Conservation (phyloP, 2,329 filamentous ascomycete species). For the Daldinia sp. region DNA sequence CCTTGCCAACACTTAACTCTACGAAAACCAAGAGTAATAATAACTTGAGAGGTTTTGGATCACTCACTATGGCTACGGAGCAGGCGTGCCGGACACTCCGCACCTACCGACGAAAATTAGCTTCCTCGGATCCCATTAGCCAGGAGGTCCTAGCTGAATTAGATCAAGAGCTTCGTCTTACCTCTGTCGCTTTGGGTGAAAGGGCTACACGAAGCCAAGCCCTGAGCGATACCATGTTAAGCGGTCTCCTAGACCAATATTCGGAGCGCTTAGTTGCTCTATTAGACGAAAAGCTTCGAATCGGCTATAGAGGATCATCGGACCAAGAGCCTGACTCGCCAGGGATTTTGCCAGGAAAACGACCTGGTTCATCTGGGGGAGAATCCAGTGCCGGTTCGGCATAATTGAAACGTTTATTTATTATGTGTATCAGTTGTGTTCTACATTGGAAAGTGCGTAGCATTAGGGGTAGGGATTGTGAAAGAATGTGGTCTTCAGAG, state of each 20-base stretch:
- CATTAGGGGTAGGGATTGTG: slow-evolving; percentile 10
- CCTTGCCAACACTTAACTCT: slow-evolving; percentile 63
- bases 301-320: slow-evolving; percentile 54
- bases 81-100: slow-evolving; percentile 72
- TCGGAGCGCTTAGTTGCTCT: slow-evolving; percentile 77
- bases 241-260: slow-evolving; percentile 78
- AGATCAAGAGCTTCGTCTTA: slow-evolving; percentile 73
- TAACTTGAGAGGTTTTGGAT: slow-evolving; percentile 65
- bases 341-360: slow-evolving; percentile 36
- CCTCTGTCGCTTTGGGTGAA: slow-evolving; percentile 70
- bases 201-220: slow-evolving; percentile 65
- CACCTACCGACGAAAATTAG: slow-evolving; percentile 72
- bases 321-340: slow-evolving; percentile 43
- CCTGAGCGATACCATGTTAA: slow-evolving; percentile 69
- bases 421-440: slow-evolving; percentile 42
- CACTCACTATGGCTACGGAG: slow-evolving; percentile 72
- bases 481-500: slow-evolving; percentile 14
- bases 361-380: slow-evolving; percentile 43
- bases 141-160: slow-evolving; percentile 71
- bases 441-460: slow-evolving; percentile 27
- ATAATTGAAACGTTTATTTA: slow-evolving; percentile 42
- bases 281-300: slow-evolving; percentile 76
- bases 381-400: slow-evolving; percentile 43
- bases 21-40: slow-evolving; percentile 64
- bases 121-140: slow-evolving; percentile 67